These are phyloP conservation scores for Yamadazyma membranifaciens DNA, from an alignment of 1,139 yeast species.

Conservation along the genomic window DNA sequence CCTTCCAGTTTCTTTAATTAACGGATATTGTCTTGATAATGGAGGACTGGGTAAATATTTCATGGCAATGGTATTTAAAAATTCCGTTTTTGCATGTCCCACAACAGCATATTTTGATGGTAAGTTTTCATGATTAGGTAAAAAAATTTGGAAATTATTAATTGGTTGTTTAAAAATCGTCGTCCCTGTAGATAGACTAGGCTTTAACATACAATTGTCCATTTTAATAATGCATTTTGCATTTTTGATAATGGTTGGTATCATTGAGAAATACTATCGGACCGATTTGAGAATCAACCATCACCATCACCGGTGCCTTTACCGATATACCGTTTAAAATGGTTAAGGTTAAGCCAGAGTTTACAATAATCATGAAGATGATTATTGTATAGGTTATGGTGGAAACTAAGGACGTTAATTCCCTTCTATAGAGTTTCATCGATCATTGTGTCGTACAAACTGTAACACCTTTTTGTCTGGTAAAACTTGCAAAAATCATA, in stretches of 20 bases:
- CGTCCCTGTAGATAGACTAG: conserved; percentile 1
- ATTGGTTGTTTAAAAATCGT: conserved; percentile 24
- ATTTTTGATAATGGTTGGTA: neutral
- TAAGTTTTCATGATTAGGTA: conserved; percentile 14
- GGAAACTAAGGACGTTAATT: no score
- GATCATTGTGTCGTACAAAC: no score
- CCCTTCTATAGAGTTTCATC: no score
- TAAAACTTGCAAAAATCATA: no score
- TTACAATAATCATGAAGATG: no score
- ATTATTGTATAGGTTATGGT: no score
- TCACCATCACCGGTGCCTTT: no score
- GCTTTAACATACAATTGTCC: conserved; percentile 13
- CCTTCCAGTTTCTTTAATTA: conserved; percentile 28
- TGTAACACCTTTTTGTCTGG: no score
- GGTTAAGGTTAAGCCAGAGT: no score
- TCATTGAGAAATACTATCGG: neutral
- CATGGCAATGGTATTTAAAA: conserved; percentile 33
- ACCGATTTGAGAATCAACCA: neutral
- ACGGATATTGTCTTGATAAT: conserved; percentile 54
- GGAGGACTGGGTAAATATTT: conserved; percentile 53
- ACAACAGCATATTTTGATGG: conserved; percentile 33
- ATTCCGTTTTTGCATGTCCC: conserved; percentile 36
- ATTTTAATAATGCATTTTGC: conserved; percentile 13
- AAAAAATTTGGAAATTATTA: conserved; percentile 22
- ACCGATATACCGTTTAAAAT: no score